phyloP scores from a whole-genome alignment of 768 basidiomycete species.

The Suillus ampliporus region DNA sequence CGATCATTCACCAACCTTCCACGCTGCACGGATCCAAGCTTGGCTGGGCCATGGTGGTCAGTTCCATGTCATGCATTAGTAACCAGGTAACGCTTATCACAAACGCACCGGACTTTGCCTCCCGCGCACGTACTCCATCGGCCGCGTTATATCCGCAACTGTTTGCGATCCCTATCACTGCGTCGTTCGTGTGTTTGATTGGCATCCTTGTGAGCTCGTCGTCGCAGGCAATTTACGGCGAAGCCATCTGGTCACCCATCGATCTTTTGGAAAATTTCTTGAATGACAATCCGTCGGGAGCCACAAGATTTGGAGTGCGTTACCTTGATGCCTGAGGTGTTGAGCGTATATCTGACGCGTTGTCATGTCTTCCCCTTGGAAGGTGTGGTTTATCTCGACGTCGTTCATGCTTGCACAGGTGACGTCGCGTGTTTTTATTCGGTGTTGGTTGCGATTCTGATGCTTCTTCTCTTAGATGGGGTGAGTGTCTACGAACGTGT shows the following conservation, averaged over 20 bases:
- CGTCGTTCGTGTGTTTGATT: constrained; percentile 77
- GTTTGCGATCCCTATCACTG: constrained; percentile 72
- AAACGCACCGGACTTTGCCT: constrained; percentile 83
- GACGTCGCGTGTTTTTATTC: constrained; percentile 5
- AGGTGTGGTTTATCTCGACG: constrained; percentile 83
- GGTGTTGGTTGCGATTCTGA: constrained; percentile 10
- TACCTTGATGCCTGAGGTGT: not conserved
- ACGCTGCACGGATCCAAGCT: constrained; percentile 69
- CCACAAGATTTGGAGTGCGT: constrained; percentile 69
- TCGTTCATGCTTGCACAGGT: constrained; percentile 83
- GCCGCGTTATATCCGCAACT: constrained; percentile 72
- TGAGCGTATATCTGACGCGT: not conserved
- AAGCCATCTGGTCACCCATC: constrained; percentile 81
- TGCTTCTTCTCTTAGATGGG: constrained; percentile 26
- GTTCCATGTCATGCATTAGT: constrained; percentile 78
- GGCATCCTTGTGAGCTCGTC: constrained; percentile 85
- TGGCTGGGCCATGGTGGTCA: constrained; percentile 76
- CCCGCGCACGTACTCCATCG: constrained; percentile 57
- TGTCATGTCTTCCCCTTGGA: not conserved
- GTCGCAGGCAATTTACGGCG: constrained; percentile 75
- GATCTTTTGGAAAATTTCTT: constrained; percentile 73
- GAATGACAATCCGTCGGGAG: constrained; percentile 62
- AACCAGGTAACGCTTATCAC: constrained; percentile 80
- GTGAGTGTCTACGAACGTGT: constrained; percentile 27
- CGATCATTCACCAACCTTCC: constrained; percentile 69